Percentiles rank a stretch among this genome's conserved stretches.
Conservation (phyloP, 2,329 filamentous ascomycete species). For the Botrytis elliptica region DNA sequence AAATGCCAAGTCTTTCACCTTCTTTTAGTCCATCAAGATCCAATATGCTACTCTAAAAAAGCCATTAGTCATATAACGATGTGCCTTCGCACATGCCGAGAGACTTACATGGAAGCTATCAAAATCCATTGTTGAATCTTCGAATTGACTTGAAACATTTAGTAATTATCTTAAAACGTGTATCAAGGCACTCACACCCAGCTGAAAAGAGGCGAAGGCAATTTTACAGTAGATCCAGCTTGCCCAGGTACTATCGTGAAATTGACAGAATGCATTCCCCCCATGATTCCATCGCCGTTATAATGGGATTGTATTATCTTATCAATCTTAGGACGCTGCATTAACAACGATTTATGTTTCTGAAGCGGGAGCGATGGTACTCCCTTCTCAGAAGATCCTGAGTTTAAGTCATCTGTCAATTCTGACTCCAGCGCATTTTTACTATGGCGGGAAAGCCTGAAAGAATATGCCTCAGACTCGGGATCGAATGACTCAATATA, state of each 20-base stretch:
- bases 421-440: not conserved
- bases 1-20: conserved; percentile 24
- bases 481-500: not conserved
- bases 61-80: not conserved
- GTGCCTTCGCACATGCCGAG: not conserved
- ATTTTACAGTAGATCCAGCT: not conserved
- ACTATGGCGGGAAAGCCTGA: conserved; percentile 8
- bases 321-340: not conserved
- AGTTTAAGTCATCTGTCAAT: not conserved
- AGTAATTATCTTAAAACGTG: not conserved
- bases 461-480: conserved; percentile 6
- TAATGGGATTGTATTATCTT: conserved; percentile 9
- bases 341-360: not conserved
- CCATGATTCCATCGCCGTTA: conserved; percentile 5
- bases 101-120: conserved; percentile 11
- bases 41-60: not conserved
- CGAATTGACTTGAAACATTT: conserved; percentile 8
- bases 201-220: conserved; percentile 1
- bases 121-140: conserved; percentile 14
- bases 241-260: not conserved
- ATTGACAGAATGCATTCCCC: conserved; percentile 4
- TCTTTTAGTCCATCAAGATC: conserved; percentile 23
- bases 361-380: not conserved
- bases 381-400: not conserved
- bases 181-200: not conserved